phyloP scores from a whole-genome alignment of 352 stramenopile species.

The Thalassiosira sp. region DNA sequence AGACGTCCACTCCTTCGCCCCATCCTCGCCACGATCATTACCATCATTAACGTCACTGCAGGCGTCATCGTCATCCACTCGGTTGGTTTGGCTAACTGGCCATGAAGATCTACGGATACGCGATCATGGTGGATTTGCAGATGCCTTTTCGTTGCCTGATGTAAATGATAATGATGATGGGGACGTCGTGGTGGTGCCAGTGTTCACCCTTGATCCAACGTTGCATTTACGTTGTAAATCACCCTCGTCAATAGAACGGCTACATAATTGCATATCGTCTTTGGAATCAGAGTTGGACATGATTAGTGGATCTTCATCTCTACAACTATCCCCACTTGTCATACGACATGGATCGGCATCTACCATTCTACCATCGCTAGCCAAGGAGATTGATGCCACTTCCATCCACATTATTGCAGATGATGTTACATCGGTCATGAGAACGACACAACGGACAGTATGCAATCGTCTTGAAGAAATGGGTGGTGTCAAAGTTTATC shows the following conservation, averaged over 20 bases:
- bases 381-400: constrained; percentile 2
- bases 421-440: constrained; percentile 3
- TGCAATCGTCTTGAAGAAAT: constrained; percentile 2
- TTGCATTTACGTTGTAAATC: constrained; percentile 2
- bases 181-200: constrained; percentile 1
- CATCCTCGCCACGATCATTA: neutral
- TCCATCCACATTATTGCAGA: neutral
- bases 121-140: constrained; percentile 2
- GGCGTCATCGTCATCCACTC: neutral
- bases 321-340: neutral
- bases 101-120: constrained; percentile 1
- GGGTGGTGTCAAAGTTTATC: neutral
- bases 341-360: neutral
- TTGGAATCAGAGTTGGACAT: neutral
- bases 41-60: neutral
- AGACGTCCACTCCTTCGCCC: constrained; percentile 36
- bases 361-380: neutral
- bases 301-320: neutral
- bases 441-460: neutral
- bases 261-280: neutral
- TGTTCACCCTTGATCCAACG: neutral
- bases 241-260: neutral
- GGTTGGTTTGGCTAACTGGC: constrained; percentile 1
- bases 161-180: no score
- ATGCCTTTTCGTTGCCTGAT: neutral